phyloP scores from a whole-genome alignment of 1,139 yeast species.

The Kazachstania sp. region DNA sequence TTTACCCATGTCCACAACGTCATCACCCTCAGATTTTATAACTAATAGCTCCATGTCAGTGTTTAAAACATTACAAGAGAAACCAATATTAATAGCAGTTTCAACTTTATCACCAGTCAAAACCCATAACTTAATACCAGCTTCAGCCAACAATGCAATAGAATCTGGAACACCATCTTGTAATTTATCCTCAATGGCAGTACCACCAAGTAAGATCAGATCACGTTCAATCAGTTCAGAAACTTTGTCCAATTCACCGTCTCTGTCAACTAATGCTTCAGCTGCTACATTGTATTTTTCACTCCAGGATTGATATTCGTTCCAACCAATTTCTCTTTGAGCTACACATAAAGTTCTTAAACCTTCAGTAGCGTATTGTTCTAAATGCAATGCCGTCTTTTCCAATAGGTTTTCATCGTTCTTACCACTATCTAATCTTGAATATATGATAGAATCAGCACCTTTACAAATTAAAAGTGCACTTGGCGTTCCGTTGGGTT shows the following conservation, averaged over 20 bases:
- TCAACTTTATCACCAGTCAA: constrained; percentile 96
- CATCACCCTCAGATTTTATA: constrained; percentile 42
- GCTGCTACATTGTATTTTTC: constrained; percentile 66
- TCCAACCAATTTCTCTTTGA: constrained; percentile 58
- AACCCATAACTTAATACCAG: constrained; percentile 96
- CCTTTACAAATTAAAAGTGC: constrained; percentile 75
- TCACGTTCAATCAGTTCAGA: constrained; percentile 75
- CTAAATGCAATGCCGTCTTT: constrained; percentile 76
- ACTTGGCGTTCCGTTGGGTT: constrained; percentile 37
- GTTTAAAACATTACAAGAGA: constrained; percentile 83
- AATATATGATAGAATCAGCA: constrained; percentile 86
- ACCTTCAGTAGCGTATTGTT: constrained; percentile 92
- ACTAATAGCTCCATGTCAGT: constrained; percentile 82
- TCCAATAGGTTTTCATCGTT: constrained; percentile 39
- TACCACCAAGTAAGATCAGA: constrained; percentile 76
- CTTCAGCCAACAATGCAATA: constrained; percentile 74
- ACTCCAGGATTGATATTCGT: constrained; percentile 60
- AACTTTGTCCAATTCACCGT: constrained; percentile 63
- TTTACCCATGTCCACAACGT: constrained; percentile 34
- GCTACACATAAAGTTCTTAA: constrained; percentile 91
- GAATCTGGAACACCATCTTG: constrained; percentile 98
- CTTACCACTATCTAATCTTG: constrained; percentile 44
- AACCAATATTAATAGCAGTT: constrained; percentile 96
- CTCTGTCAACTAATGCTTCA: constrained; percentile 69
- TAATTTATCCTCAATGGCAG: constrained; percentile 95